Evolutionary conservation across 2,329 filamentous ascomycete genomes (phyloP), one percentile per base, ranked within the genome.

Genomic region (Aspergillus fumigatiaffinis): DNA sequence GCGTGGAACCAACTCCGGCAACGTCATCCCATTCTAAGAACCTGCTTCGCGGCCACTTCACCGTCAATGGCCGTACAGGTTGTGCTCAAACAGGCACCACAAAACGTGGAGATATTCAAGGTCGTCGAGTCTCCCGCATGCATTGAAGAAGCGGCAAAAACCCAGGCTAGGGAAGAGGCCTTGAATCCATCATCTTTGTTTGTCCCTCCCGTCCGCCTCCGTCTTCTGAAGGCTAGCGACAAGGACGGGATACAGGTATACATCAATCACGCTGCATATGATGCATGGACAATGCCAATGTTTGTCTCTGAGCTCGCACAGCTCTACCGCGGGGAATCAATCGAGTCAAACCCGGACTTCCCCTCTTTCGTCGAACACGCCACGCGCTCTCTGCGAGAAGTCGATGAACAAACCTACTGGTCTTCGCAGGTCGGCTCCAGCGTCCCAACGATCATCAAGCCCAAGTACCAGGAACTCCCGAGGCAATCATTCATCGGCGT

Each of bases 231-330:
- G 26, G 67, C 62, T 1, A 57, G 52, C n/a, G 66, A 66, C 28
- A 56, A 60, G 23, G 71, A 73, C 50, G 66, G 65, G 9, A 62
- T 75, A 5, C 50, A 71, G 8, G 29, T 75, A 9, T 63, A 68
- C 29, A 63, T 75, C 28, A 70, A 74, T 44, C 73, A 75, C 51
- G 69, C 72, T 17, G 63, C 66, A 7, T 75, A 74, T 53, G 73
- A 75, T 46, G 72, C 72, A 2, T 74, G 70, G 66, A 69, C 71
- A 1, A 72, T 75, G 63, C 64, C 64, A 1, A 66, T 67, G 47
- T 61, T 75, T 7, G 56, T 73, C 9, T 55, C 65, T 12, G 71
- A 75, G 35, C 67, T 75, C 3, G 56, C 53, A 10, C 58, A 60
- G 0, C 58, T 73, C 10, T 75, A 74, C 50, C 49, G 58, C 8